Percentiles rank a stretch among this genome's conserved stretches.
phyloP scores from a whole-genome alignment of 2,329 filamentous ascomycete genomes.

The Sporothrix pseudoabietina region DNA sequence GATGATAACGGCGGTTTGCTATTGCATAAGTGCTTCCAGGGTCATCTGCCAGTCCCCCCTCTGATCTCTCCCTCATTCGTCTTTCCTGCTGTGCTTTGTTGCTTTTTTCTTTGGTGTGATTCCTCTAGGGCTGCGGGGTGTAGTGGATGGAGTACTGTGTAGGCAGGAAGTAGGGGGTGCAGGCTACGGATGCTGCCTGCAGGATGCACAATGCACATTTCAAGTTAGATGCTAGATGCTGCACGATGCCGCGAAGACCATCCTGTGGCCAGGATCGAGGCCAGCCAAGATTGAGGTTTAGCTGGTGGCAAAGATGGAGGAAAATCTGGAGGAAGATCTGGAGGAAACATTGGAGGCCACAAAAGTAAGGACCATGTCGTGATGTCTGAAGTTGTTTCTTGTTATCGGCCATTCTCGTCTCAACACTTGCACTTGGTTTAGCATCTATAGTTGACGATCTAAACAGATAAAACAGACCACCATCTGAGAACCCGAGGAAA shows the following conservation, averaged over 20 bases:
- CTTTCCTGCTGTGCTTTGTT: background rate
- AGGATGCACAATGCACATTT: background rate
- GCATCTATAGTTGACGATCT: background rate
- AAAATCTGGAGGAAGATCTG: too few relatives aligned
- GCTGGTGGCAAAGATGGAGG: too few relatives aligned
- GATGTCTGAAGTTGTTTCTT: background rate
- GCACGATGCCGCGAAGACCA: background rate
- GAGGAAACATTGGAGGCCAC: too few relatives aligned
- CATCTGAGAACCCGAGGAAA: background rate
- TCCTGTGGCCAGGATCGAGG: background rate
- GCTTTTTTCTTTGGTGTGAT: background rate
- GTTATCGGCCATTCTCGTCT: background rate
- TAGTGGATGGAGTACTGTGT: background rate
- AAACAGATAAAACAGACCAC: background rate
- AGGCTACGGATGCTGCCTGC: background rate
- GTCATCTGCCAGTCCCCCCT: background rate
- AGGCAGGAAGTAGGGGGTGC: background rate
- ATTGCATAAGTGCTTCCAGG: background rate
- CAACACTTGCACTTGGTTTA: background rate
- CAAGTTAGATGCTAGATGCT: background rate
- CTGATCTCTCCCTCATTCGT: background rate
- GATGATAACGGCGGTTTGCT: background rate
- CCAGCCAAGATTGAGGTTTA: too few relatives aligned
- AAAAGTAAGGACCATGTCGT: background rate
- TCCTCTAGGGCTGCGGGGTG: slow-evolving; percentile 1